A percentile compares a stretch with the other conserved stretches of the same genome.
Evolutionary conservation across 1,284 basidiomycete species (phyloP).

Genomic region (Neonothopanus nambi): DNA sequence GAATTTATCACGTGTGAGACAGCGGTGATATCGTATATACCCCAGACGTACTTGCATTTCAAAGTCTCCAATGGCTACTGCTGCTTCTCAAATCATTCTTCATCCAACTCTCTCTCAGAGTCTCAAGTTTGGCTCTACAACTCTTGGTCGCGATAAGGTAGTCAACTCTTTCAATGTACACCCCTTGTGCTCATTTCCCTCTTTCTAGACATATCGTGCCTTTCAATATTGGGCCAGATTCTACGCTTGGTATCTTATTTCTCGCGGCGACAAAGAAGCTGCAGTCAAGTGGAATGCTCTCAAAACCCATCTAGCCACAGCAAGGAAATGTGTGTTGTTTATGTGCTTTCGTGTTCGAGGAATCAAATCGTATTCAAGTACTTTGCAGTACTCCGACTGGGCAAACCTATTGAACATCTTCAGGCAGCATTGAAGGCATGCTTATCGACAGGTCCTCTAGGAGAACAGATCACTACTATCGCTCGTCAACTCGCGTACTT

Average conservation of each 20-base stretch:
- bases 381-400: conserved; percentile 81
- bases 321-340: conserved; percentile 69
- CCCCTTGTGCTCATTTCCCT: not conserved
- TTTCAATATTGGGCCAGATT: conserved; percentile 93
- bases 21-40: not conserved
- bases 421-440: conserved; percentile 89
- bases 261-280: conserved; percentile 62
- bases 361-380: not conserved
- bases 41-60: not conserved
- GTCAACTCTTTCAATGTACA: conserved; percentile 15
- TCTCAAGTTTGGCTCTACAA: conserved; percentile 79
- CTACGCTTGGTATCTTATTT: conserved; percentile 80
- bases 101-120: conserved; percentile 80
- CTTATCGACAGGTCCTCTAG: conserved; percentile 53
- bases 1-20: conserved; percentile 32
- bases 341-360: conserved; percentile 9
- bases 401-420: conserved; percentile 93
- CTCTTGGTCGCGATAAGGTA: conserved; percentile 89
- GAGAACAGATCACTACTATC: conserved; percentile 83
- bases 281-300: conserved; percentile 78
- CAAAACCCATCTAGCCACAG: conserved; percentile 76
- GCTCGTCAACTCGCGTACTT: conserved; percentile 90
- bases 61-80: conserved; percentile 49
- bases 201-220: conserved; percentile 77
- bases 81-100: conserved; percentile 78